A percentile compares a stretch with the other conserved stretches of the same genome.
These are phyloP conservation scores for Monilinia polystroma DNA, from an alignment of 2,329 filamentous ascomycete species.

Conservation along the genomic window DNA sequence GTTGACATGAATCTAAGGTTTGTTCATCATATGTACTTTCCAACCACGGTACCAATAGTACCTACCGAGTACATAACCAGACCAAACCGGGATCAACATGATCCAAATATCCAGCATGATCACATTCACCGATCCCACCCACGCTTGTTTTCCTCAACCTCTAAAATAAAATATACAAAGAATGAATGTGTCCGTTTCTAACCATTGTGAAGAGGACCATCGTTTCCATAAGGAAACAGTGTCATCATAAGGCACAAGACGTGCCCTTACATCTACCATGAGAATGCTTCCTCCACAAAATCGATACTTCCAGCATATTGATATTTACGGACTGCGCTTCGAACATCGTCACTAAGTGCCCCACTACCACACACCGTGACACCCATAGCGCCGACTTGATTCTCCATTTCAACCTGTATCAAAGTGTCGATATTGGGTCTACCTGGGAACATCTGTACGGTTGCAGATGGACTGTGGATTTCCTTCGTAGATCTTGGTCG, in stretches of 20 bases:
- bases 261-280: slow-evolving; percentile 48
- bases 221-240: not conserved
- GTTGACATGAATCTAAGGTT: not conserved
- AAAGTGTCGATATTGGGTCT: slow-evolving; percentile 72
- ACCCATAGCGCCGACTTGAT: slow-evolving; percentile 70
- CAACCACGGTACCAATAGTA: too few relatives aligned
- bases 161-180: slow-evolving; percentile 27
- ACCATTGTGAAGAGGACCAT: not conserved
- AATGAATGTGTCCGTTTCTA: slow-evolving; percentile 13
- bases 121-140: not conserved
- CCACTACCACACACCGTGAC: slow-evolving; percentile 75
- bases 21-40: slow-evolving; percentile 3
- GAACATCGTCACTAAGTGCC: slow-evolving; percentile 71
- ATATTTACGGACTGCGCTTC: slow-evolving; percentile 62
- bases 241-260: not conserved
- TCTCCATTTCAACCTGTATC: slow-evolving; percentile 70
- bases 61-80: not conserved
- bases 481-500: slow-evolving; percentile 74
- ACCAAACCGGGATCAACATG: not conserved
- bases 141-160: not conserved
- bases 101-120: slow-evolving; percentile 4
- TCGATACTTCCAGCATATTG: slow-evolving; percentile 68
- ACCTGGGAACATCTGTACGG: slow-evolving; percentile 82
- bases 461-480: slow-evolving; percentile 73
- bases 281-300: slow-evolving; percentile 78